These are phyloP conservation scores for Candida bentonensis DNA, from an alignment of 805 yeast genomes.

Conservation along the genomic window DNA sequence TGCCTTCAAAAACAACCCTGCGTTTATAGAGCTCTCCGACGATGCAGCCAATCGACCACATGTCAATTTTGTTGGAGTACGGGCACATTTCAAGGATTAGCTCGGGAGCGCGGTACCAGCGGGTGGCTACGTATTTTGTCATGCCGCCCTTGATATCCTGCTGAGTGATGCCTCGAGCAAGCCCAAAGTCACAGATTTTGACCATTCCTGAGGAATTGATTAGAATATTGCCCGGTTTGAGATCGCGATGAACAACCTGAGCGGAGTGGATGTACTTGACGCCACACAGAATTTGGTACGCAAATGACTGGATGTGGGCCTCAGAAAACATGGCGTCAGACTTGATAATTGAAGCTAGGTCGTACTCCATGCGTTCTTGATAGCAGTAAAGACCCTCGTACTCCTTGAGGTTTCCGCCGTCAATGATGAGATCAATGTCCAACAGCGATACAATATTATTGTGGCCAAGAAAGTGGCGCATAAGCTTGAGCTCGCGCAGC, in stretches of 20 bases:
- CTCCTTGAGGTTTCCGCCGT: conserved; percentile 30
- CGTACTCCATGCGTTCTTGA: conserved; percentile 75
- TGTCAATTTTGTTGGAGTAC: conserved; percentile 40
- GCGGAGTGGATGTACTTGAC: conserved; percentile 83
- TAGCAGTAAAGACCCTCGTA: conserved; percentile 81
- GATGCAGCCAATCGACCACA: conserved; percentile 93
- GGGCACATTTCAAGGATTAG: conserved; percentile 33
- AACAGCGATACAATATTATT: conserved; percentile 61
- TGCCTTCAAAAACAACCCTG: conserved; percentile 68
- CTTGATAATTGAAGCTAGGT: conserved; percentile 58
- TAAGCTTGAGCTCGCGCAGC: conserved; percentile 63
- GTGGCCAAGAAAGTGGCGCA: conserved; percentile 78
- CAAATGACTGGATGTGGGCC: conserved; percentile 60
- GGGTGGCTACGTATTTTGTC: conserved; percentile 65
- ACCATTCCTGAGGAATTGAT: conserved; percentile 60
- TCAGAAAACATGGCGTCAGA: conserved; percentile 64
- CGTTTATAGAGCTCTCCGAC: conserved; percentile 74
- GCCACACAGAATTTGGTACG: conserved; percentile 77
- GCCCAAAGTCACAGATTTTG: conserved; percentile 88
- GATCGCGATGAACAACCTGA: conserved; percentile 81
- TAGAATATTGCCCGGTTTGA: conserved; percentile 82
- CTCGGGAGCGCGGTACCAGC: conserved; percentile 96
- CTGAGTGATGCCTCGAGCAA: conserved; percentile 58
- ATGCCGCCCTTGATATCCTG: conserved; percentile 19
- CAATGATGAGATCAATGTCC: conserved; percentile 57